These are phyloP conservation scores for Quillaja saponaria DNA, from an alignment of 306 rosid species.

Conservation along the genomic window DNA sequence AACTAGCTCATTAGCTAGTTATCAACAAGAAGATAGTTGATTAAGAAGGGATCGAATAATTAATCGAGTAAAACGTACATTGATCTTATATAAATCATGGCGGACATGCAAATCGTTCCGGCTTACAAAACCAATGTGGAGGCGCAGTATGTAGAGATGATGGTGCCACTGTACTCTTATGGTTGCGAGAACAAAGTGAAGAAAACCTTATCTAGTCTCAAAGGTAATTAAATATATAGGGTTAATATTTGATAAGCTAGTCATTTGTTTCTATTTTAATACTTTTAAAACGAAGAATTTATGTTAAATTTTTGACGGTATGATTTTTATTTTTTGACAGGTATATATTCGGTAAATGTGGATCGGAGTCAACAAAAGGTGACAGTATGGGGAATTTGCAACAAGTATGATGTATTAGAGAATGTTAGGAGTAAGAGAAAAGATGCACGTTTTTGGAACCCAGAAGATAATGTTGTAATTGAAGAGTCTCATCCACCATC, in stretches of 20 bases:
- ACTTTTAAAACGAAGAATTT: no score
- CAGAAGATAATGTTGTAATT: conserved; percentile 44
- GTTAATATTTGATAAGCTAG: no score
- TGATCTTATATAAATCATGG: no score
- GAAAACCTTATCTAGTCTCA: conserved; percentile 68
- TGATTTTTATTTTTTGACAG: no score
- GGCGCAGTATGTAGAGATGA: conserved; percentile 87
- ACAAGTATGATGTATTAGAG: conserved; percentile 68
- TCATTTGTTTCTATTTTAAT: no score
- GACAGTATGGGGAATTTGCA: conserved; percentile 94
- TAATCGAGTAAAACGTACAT: no score
- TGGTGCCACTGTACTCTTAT: conserved; percentile 82
- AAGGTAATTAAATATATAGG: conserved; percentile 57
- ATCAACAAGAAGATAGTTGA: not conserved
- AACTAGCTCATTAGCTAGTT: not conserved
- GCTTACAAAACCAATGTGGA: conserved; percentile 64
- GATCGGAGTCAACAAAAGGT: conserved; percentile 73
- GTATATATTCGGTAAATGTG: conserved; percentile 81
- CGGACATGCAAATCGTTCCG: conserved; percentile 69
- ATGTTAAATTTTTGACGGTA: no score
- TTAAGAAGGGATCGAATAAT: not conserved
- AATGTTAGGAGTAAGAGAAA: conserved; percentile 71
- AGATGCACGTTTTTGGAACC: conserved; percentile 79
- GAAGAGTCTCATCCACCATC: conserved; percentile 33
- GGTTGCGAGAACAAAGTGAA: conserved; percentile 83